Conservation (phyloP, 2,329 filamentous ascomycete genomes). For the Aspergillus hiratsukae region DNA sequence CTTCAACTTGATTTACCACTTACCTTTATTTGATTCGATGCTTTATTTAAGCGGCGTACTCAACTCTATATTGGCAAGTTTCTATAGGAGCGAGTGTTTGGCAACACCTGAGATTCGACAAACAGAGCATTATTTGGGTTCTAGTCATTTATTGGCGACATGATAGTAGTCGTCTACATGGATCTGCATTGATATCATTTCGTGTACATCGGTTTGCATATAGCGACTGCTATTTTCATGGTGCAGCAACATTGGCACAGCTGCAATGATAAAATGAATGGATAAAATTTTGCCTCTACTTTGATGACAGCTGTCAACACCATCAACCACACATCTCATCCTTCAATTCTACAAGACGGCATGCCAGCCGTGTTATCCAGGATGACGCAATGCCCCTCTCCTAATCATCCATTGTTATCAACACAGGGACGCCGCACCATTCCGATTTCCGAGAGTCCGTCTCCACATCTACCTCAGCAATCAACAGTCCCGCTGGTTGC, state of each 20-base stretch:
- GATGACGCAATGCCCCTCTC: neutral
- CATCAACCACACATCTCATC: too few relatives aligned
- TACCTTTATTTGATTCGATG: neutral
- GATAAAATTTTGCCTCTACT: neutral
- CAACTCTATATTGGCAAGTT: neutral
- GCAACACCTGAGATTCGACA: too few relatives aligned
- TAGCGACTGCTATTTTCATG: neutral
- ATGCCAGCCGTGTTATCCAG: too few relatives aligned
- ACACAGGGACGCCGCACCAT: neutral
- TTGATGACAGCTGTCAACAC: neutral
- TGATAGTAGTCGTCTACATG: neutral
- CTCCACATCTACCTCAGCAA: neutral
- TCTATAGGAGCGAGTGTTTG: neutral
- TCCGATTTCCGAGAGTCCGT: neutral
- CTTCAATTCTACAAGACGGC: too few relatives aligned
- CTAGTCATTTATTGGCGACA: neutral
- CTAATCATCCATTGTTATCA: neutral
- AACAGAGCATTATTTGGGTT: too few relatives aligned
- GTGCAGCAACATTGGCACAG: neutral
- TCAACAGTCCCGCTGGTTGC: neutral
- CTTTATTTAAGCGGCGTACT: neutral
- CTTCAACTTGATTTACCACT: slow-evolving; percentile 1
- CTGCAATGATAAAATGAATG: neutral
- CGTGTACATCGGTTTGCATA: neutral
- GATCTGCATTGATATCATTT: neutral